Evolutionary conservation across 73 alveolate genomes (phyloP).

Genomic region (Blepharisma stoltei): DNA sequence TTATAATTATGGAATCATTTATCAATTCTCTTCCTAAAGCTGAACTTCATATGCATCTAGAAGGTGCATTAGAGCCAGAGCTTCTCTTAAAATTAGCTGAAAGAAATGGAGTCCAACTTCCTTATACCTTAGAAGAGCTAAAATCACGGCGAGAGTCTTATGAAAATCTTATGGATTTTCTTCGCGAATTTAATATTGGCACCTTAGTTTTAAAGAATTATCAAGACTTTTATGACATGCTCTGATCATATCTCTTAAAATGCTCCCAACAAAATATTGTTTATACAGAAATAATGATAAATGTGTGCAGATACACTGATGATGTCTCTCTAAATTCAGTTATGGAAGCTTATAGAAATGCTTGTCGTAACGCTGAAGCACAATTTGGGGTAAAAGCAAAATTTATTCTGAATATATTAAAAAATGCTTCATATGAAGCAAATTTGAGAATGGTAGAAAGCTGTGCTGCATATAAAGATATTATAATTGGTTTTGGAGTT

Average conservation of each 20-base stretch:
- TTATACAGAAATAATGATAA: neutral
- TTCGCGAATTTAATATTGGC: neutral
- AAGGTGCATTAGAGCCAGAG: neutral
- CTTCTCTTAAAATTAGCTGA: constrained; percentile 12
- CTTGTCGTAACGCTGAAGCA: neutral
- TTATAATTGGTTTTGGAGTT: neutral
- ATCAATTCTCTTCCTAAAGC: constrained; percentile 11
- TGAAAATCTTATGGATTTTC: neutral
- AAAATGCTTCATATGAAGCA: neutral
- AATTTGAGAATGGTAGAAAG: neutral
- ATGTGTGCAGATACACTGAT: too few relatives aligned
- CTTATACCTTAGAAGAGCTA: neutral
- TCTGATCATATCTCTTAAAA: neutral
- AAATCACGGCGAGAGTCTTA: neutral
- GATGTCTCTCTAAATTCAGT: neutral
- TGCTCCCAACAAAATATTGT: neutral
- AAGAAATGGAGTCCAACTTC: neutral
- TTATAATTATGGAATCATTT: neutral
- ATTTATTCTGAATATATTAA: neutral
- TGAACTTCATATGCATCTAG: constrained; percentile 20
- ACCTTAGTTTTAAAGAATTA: neutral
- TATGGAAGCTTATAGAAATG: neutral
- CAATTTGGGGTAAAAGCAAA: constrained; percentile 10
- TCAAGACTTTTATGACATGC: neutral
- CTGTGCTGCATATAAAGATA: neutral